Base-by-base conservation (phyloP, 352 stramenopile species). In the Phytophthora aleatoria region DNA sequence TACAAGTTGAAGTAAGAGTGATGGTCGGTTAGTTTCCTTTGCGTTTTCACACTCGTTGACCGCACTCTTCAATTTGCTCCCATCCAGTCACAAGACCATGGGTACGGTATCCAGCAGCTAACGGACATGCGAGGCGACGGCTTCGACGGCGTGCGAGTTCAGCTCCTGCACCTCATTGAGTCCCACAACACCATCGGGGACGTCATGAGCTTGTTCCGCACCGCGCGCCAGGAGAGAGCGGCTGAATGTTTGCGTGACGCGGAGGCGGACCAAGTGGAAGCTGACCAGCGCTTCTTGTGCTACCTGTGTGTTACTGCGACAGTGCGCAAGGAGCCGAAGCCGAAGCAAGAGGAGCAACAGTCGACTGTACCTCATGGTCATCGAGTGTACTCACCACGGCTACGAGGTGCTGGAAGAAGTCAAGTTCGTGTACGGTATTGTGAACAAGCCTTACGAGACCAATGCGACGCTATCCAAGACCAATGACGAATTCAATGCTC, bases 301-400 rank as follows among this genome's bases (percentile, higher is more conserved):
- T 68, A 15, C 26, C 27, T 68, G 45, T 45, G 52, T 3, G 7
- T 55, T 8, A 44, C 42, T 7, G 43, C 51, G 3, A 30, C 39
- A 35, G 35, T 12, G 10, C 44, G 28, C 26, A 38, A 43, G 27
- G 41, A 50, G 12, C 26, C 8, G 20, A 20, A 20, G 20, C 20
- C 20, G 15, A 30, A 51, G 6, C 6, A 53, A 41, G 45, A 38
- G 27, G 11, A 38, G 28, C 26, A 51, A 16, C 30, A 28, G 48
- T 28, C 30, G 15, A 53, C 30, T 13, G 30, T 35, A 3, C 38
- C 35, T 35, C 47, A 36, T 27, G 35, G 36, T 48, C 12, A 20
- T 57, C 5, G 35, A 26, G 20, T 39, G 2, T 4, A 36, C 50
- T 49, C n/a, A 52, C 24, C 16, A 20, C 42, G 27, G 26, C 16